Evolutionary conservation across 139 green algal genomes (phyloP).

Genomic region (Picochlorum sp.): DNA sequence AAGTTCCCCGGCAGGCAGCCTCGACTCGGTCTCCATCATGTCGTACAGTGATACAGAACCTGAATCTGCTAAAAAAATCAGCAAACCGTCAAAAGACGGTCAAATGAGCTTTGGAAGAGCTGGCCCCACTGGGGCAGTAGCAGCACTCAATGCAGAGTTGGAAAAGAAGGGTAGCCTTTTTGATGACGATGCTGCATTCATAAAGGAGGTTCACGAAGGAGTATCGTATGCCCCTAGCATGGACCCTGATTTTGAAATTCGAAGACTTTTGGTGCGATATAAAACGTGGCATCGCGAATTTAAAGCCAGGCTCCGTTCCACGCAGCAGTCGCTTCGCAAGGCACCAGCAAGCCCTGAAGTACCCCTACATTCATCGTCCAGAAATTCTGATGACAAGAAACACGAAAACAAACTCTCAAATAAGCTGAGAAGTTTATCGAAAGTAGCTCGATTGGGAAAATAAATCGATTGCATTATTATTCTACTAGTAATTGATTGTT

Average conservation of each 20-base stretch:
- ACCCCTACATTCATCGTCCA: too few species aligned
- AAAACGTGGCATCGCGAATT: constrained; percentile 47
- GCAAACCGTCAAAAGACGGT: not conserved
- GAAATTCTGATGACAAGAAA: too few species aligned
- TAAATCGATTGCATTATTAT: too few species aligned
- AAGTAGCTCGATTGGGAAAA: too few species aligned
- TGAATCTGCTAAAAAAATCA: not conserved
- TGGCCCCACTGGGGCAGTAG: not conserved
- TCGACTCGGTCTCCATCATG: constrained; percentile 4
- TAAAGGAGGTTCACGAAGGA: constrained; percentile 34
- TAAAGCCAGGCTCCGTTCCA: constrained; percentile 14
- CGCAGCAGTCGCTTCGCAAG: not conserved
- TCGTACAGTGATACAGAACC: not conserved
- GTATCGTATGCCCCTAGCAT: constrained; percentile 29
- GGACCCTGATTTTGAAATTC: constrained; percentile 37
- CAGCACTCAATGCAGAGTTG: constrained; percentile 13
- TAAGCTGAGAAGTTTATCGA: too few species aligned
- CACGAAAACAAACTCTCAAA: too few species aligned
- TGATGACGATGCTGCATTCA: constrained; percentile 41
- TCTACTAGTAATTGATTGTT: too few species aligned
- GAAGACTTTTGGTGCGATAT: constrained; percentile 38
- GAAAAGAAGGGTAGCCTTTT: constrained; percentile 11
- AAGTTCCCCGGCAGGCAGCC: not conserved
- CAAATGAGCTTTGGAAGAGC: not conserved
- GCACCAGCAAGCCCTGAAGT: not conserved